Percentiles rank a stretch among this genome's conserved stretches.
These are phyloP conservation scores for Cryptococcus depauperatus DNA, from an alignment of 1,284 basidiomycete species.

Conservation along the genomic window DNA sequence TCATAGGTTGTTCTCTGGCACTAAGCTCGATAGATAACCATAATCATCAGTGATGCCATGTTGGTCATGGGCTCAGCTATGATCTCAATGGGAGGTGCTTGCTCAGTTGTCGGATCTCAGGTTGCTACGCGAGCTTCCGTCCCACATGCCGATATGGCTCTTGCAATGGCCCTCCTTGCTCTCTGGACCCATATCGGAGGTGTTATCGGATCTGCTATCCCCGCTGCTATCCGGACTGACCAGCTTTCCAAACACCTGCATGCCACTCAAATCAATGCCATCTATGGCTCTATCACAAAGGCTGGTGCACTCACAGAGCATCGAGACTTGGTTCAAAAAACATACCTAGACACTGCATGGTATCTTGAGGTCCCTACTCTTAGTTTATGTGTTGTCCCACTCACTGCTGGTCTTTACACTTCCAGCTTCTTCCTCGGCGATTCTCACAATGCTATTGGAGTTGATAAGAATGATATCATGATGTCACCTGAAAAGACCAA, in stretches of 20 bases:
- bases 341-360: constrained; percentile 26
- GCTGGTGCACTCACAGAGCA: constrained; percentile 17
- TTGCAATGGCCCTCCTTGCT: constrained; percentile 34
- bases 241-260: constrained; percentile 20
- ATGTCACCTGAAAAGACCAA: constrained; percentile 14
- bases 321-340: constrained; percentile 19
- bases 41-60: constrained; percentile 24
- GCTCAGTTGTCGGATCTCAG: constrained; percentile 37
- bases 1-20: neutral
- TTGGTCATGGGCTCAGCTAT: constrained; percentile 21
- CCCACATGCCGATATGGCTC: constrained; percentile 38
- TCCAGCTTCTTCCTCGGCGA: constrained; percentile 30
- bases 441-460: constrained; percentile 33
- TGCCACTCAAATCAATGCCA: constrained; percentile 16
- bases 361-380: constrained; percentile 25
- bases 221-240: constrained; percentile 35
- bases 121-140: constrained; percentile 40
- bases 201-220: constrained; percentile 33
- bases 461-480: constrained; percentile 22
- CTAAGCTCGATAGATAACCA: constrained; percentile 7
- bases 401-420: constrained; percentile 16
- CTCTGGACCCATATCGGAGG: constrained; percentile 39
- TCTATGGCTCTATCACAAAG: constrained; percentile 20
- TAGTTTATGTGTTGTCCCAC: constrained; percentile 18
- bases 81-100: constrained; percentile 27